phyloP scores from a whole-genome alignment of 2,329 filamentous ascomycete species.

The Nigrograna mackinnonii region DNA sequence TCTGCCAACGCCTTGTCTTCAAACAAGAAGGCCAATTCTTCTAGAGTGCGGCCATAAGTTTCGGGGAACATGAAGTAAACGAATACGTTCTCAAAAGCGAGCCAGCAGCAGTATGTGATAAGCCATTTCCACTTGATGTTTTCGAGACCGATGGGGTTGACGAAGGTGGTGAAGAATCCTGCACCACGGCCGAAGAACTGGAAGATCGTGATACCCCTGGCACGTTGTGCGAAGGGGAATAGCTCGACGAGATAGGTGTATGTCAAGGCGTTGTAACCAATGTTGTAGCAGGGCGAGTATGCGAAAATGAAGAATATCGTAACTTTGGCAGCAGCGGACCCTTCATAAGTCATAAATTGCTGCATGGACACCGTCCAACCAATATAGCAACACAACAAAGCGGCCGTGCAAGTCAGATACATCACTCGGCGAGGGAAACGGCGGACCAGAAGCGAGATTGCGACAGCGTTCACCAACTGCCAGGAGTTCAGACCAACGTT shows the following conservation, averaged over 20 bases:
- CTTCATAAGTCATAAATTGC: conserved; percentile 45
- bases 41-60: conserved; percentile 70
- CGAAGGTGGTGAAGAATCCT: conserved; percentile 62
- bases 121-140: conserved; percentile 66
- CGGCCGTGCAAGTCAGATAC: conserved; percentile 50
- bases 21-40: conserved; percentile 61
- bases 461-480: conserved; percentile 60
- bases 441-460: conserved; percentile 59
- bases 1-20: conserved; percentile 32
- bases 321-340: conserved; percentile 47
- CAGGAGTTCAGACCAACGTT: conserved; percentile 63
- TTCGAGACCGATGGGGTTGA: conserved; percentile 66
- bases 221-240: conserved; percentile 52
- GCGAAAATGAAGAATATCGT: conserved; percentile 54
- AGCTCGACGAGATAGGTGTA: conserved; percentile 60
- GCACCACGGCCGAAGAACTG: conserved; percentile 66
- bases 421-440: conserved; percentile 58
- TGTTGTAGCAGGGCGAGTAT: conserved; percentile 58
- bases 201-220: conserved; percentile 57
- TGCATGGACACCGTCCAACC: conserved; percentile 52
- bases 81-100: conserved; percentile 53
- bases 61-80: conserved; percentile 68
- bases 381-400: conserved; percentile 35
- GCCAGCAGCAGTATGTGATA: conserved; percentile 65
- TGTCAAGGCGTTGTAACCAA: conserved; percentile 66